phyloP scores from a whole-genome alignment of 2,329 filamentous ascomycete species.

The Aulographum hederae region DNA sequence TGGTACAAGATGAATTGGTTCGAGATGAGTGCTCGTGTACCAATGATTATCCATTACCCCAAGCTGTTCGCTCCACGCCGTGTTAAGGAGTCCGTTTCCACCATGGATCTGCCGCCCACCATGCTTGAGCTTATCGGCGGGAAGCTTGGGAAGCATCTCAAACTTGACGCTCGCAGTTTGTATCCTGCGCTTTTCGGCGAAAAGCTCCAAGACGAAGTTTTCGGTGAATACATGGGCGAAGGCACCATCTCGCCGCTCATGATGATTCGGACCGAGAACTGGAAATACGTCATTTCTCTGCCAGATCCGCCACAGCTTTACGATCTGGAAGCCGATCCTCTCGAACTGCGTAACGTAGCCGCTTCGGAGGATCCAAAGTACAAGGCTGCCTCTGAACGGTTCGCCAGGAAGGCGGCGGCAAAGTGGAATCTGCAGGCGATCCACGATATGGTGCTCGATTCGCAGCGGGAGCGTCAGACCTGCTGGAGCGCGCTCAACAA shows the following conservation, averaged over 20 bases:
- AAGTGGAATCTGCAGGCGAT: slow-evolving; percentile 74
- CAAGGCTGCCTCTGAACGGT: slow-evolving; percentile 17
- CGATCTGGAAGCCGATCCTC: slow-evolving; percentile 57
- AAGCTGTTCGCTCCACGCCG: slow-evolving; percentile 56
- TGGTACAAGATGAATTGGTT: slow-evolving; percentile 99
- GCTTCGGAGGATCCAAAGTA: slow-evolving; percentile 25
- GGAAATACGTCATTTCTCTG: slow-evolving; percentile 82
- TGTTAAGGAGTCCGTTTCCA: slow-evolving; percentile 72
- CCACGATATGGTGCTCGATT: slow-evolving; percentile 52
- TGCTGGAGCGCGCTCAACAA: slow-evolving; percentile 65
- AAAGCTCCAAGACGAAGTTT: slow-evolving; percentile 65
- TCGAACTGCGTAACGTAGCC: slow-evolving; percentile 58
- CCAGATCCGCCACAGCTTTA: slow-evolving; percentile 72
- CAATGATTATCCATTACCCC: slow-evolving; percentile 70
- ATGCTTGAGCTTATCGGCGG: slow-evolving; percentile 61
- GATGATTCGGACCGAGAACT: slow-evolving; percentile 80
- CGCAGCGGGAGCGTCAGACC: slow-evolving; percentile 61
- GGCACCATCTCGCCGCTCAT: slow-evolving; percentile 76
- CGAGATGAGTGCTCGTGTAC: slow-evolving; percentile 77
- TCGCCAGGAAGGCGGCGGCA: slow-evolving; percentile 51
- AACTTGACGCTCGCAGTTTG: slow-evolving; percentile 70
- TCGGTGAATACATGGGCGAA: slow-evolving; percentile 89
- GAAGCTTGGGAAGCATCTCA: slow-evolving; percentile 47
- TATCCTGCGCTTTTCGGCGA: slow-evolving; percentile 56
- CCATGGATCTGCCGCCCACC: slow-evolving; percentile 76